Conservation (phyloP, 108 stramenopile species). For the Aurantiochytrium sp. region DNA sequence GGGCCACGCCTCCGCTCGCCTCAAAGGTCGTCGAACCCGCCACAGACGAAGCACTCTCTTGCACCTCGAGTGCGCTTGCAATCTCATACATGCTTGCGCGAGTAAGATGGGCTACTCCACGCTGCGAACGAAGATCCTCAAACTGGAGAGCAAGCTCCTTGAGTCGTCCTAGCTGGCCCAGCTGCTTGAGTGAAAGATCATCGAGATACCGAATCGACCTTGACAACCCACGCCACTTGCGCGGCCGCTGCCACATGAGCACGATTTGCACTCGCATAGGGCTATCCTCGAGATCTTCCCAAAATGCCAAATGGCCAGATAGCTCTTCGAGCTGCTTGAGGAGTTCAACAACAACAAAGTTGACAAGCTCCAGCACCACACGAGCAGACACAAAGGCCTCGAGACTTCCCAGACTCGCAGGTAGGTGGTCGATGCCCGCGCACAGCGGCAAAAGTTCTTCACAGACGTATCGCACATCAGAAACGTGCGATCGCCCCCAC, state of each 20-base stretch:
- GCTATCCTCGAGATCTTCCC: neutral
- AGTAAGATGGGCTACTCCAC: neutral
- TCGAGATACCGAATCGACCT: neutral
- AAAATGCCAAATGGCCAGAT: neutral
- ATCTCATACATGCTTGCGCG: neutral
- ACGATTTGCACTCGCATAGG: neutral
- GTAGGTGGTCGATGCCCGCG: neutral
- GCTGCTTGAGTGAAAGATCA: neutral
- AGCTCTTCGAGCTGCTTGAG: neutral
- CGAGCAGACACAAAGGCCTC: neutral
- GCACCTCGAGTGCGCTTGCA: neutral
- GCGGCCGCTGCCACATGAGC: neutral
- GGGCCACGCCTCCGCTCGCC: neutral
- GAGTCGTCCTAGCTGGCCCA: neutral
- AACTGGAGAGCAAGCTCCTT: neutral
- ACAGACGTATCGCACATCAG: neutral
- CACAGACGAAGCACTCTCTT: too few relatives aligned
- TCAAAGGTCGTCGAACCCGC: too few relatives aligned
- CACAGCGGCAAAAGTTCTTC: neutral
- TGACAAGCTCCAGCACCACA: neutral
- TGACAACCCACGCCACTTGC: neutral
- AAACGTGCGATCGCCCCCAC: neutral
- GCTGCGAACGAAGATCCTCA: neutral
- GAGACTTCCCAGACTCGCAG: neutral
- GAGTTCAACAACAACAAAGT: neutral